Conservation (phyloP, 306 rosid genomes). For the Begonia peltatifolia region DNA sequence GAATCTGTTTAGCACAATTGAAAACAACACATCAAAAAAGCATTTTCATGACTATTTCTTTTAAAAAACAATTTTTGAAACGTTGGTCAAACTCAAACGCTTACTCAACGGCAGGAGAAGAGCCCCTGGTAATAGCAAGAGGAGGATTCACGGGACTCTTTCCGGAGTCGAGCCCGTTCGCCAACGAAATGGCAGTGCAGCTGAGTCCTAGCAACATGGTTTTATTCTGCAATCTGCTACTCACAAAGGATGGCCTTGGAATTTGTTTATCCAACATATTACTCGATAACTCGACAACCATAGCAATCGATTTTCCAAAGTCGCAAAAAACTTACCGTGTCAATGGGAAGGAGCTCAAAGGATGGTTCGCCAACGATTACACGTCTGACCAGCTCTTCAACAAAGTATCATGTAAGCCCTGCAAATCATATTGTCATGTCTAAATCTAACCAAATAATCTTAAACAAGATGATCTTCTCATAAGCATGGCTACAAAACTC, state of each 20-base stretch:
- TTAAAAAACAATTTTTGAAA: no score
- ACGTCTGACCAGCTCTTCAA: constrained; percentile 10
- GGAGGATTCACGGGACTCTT: constrained; percentile 74
- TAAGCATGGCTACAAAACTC: no score
- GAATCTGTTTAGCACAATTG: no score
- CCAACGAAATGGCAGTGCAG: constrained; percentile 15
- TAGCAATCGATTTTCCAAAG: constrained; percentile 26
- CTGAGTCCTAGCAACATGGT: constrained; percentile 19
- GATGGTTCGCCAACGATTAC: constrained; percentile 62
- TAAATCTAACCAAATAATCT: no score
- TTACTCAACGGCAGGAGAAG: constrained; percentile 30
- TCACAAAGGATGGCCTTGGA: constrained; percentile 56
- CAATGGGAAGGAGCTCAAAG: constrained; percentile 33
- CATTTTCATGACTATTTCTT: no score
- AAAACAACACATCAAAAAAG: no score
- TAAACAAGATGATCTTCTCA: no score
- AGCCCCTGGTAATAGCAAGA: constrained; percentile 57
- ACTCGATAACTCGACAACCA: constrained; percentile 51
- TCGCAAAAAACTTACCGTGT: constrained; percentile 19
- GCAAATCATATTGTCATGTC: no score
- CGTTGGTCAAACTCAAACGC: no score
- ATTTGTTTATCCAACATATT: constrained; percentile 42
- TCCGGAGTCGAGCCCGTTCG: constrained; percentile 47
- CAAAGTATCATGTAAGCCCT: constrained; percentile 30
- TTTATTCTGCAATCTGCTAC: constrained; percentile 51